phyloP scores from a whole-genome alignment of 306 rosid genomes.

The Potentilla sterilis region DNA sequence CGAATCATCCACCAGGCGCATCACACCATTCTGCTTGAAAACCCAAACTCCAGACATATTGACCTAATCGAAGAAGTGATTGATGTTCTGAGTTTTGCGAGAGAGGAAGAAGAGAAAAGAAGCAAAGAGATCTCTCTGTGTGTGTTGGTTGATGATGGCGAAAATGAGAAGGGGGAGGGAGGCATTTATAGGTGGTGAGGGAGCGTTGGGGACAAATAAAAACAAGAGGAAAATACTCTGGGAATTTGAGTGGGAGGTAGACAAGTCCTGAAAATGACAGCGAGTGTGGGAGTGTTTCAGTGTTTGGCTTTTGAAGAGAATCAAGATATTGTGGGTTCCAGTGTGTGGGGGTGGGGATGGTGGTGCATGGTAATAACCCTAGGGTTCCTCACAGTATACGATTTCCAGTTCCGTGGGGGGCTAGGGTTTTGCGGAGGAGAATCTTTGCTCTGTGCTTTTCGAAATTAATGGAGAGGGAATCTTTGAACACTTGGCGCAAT shows the following conservation, averaged over 20 bases:
- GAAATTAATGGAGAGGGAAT: constrained; percentile 1
- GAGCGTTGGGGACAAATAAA: constrained; percentile 29
- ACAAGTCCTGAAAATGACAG: constrained; percentile 26
- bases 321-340: constrained; percentile 74
- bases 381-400: neutral
- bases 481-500: neutral
- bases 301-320: constrained; percentile 66
- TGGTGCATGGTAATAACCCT: constrained; percentile 37
- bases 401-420: neutral
- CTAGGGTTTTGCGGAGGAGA: constrained; percentile 2
- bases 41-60: constrained; percentile 88
- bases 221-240: constrained; percentile 54
- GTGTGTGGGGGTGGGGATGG: constrained; percentile 10
- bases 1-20: constrained; percentile 59
- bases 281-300: constrained; percentile 29
- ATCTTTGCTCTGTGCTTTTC: neutral
- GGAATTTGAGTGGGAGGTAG: constrained; percentile 32
- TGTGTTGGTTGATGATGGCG: constrained; percentile 25
- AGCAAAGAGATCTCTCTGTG: neutral
- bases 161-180: constrained; percentile 26
- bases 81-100: neutral
- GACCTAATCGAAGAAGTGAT: neutral
- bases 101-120: neutral
- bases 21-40: constrained; percentile 66
- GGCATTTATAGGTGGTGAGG: constrained; percentile 47